Conservation (phyloP, 441 rosid species). For the Corymbia calophylla region DNA sequence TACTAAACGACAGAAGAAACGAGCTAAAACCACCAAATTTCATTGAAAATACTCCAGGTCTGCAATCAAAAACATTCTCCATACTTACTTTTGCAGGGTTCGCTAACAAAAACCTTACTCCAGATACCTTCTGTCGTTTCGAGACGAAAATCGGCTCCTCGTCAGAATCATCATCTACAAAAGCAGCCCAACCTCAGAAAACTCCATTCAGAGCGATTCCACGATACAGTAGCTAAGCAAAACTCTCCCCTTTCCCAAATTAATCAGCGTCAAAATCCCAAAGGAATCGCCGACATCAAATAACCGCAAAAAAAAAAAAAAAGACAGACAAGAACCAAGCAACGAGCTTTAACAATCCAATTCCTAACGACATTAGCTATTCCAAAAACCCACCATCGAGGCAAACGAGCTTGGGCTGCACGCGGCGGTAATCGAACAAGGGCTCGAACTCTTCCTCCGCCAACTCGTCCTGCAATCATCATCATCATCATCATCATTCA, state of each 20-base stretch:
- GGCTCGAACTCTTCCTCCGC: constrained; percentile 67
- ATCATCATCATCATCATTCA: background rate
- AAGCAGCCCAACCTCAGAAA: background rate
- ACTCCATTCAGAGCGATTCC: background rate
- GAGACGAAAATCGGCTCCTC: background rate
- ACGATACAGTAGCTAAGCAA: background rate
- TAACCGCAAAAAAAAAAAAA: background rate
- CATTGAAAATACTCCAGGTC: background rate
- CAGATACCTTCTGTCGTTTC: background rate
- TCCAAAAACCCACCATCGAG: constrained; percentile 39
- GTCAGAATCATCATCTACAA: background rate
- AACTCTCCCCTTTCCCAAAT: background rate
- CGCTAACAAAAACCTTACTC: background rate
- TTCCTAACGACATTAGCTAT: background rate
- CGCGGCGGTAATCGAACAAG: constrained; percentile 77
- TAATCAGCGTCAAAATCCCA: background rate
- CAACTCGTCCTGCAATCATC: constrained; percentile 33
- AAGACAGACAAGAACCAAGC: background rate
- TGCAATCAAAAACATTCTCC: background rate
- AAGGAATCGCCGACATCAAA: background rate
- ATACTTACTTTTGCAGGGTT: background rate
- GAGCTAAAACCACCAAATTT: background rate
- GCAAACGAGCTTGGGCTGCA: constrained; percentile 58
- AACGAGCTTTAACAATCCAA: background rate
- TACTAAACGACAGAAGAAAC: background rate